Base-by-base conservation (phyloP, 2,329 filamentous ascomycete species). In the Phyllosticta paracitricarpa region DNA sequence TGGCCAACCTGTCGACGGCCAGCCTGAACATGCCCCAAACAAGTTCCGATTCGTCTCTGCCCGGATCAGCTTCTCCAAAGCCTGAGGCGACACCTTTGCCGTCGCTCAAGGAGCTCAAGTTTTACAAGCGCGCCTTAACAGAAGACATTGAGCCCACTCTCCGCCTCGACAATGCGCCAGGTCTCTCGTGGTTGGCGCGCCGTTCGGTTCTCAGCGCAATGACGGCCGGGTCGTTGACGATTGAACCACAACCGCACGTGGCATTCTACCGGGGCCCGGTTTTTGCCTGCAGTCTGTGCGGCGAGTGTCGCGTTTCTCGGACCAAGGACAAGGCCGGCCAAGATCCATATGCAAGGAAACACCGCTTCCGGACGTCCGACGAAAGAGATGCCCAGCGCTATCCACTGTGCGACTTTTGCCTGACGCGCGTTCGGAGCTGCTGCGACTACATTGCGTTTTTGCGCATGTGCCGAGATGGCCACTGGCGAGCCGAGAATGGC, bases 61-160 rank as follows among this genome's bases (percentile, higher is more conserved):
- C 79, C 2, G 76, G 77, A 51, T 82, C 80, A 28, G 76, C 75
- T 61, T 76, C 65, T 59, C 72, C 68, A n/a, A 72, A 69, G 48
- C 73, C 74, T 26, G 66, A 68, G 22, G 61, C 66, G n/a, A 61
- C 63, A 26, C 63, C 64, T 22, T 69, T 83, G 35, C 85, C 83
- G 2, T 85, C 86, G 4, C 77, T 99, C 51, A 96, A 94, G 70
- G 94, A 97, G 61, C 90, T 89, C 28, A 90, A 89, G 65, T 99
- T 97, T 71, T 99, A 93, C 78, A 97, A 97, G 77, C 86, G 94
- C 55, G 87, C 86, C 5, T 75, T 97, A 26, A 82, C 84, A 22
- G 94, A 99, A 73, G 94, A 99, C 70, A 90, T 99, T 61, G 94
- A 99, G 71, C 94, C 94, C 0, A 96, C 94, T 0, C 78, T 99